Evolutionary conservation across 371 early-diverging fungal species (phyloP).

Genomic region (Mucor indicus): DNA sequence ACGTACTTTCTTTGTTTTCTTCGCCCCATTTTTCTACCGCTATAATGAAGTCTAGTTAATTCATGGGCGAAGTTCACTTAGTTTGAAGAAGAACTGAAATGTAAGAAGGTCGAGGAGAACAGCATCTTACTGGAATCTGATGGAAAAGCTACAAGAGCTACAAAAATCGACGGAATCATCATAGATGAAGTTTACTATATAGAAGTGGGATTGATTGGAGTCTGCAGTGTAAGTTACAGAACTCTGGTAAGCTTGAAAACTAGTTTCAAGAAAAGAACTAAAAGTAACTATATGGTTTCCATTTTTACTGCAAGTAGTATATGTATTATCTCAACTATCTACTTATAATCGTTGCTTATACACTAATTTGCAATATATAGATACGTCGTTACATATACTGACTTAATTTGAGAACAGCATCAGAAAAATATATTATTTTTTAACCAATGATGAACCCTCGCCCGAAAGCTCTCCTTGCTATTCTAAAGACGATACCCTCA

Average conservation of each 20-base stretch:
- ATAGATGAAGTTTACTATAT: not conserved
- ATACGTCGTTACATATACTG: not conserved
- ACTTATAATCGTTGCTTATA: not conserved
- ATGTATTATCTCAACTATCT: not conserved
- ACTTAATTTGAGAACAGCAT: conserved; percentile 3
- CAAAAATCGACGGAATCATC: conserved; percentile 8
- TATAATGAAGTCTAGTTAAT: too few relatives aligned
- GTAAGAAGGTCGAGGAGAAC: conserved; percentile 8
- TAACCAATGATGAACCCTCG: conserved; percentile 5
- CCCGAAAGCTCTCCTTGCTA: conserved; percentile 2
- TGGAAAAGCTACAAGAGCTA: not conserved
- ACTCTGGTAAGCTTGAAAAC: not conserved
- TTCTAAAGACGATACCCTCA: not conserved
- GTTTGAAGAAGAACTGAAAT: too few relatives aligned
- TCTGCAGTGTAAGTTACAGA: not conserved
- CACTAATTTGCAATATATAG: not conserved
- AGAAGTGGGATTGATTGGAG: conserved; percentile 7
- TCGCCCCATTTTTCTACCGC: too few relatives aligned
- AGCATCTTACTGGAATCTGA: not conserved
- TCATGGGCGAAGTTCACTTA: not conserved
- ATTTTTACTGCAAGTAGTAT: conserved; percentile 6
- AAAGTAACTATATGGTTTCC: conserved; percentile 11
- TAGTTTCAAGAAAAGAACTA: not conserved
- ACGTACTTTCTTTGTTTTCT: not conserved
- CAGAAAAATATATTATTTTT: conserved; percentile 1